phyloP scores from a whole-genome alignment of 2,329 filamentous ascomycete species.

The Coniosporium tulheliwenetii region DNA sequence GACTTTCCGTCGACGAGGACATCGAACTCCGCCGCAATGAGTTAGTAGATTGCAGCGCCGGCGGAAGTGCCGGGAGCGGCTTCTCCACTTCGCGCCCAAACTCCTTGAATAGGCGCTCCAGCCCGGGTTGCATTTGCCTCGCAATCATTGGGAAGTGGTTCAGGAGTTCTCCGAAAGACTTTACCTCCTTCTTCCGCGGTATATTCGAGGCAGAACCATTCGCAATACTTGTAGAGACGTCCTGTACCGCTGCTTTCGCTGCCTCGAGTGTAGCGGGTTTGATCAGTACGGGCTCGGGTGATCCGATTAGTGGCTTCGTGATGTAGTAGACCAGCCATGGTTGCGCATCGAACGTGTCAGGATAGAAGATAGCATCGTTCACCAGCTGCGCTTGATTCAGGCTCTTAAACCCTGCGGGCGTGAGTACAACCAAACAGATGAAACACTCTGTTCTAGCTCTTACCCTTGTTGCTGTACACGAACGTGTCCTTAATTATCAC shows the following conservation, averaged over 20 bases:
- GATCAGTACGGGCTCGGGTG: slow-evolving; percentile 62
- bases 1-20: slow-evolving; percentile 15
- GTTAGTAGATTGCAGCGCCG: not conserved
- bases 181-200: slow-evolving; percentile 77
- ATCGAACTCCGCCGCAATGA: slow-evolving; percentile 9
- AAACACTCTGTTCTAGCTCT: not conserved
- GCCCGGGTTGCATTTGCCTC: slow-evolving; percentile 81
- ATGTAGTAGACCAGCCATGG: slow-evolving; percentile 98
- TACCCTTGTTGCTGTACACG: slow-evolving; percentile 93
- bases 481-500: slow-evolving; percentile 88
- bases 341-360: slow-evolving; percentile 73
- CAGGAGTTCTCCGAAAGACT: slow-evolving; percentile 76
- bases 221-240: no score
- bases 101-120: slow-evolving; percentile 80
- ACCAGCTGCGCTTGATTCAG: slow-evolving; percentile 80
- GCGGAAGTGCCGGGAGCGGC: slow-evolving; percentile 58
- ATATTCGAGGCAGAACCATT: slow-evolving; percentile 8
- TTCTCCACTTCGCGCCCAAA: slow-evolving; percentile 77
- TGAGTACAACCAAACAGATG: not conserved
- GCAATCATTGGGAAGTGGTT: slow-evolving; percentile 92
- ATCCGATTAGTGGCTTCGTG: slow-evolving; percentile 70
- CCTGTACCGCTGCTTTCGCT: slow-evolving; percentile 8
- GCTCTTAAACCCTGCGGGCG: slow-evolving; percentile 62
- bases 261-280: slow-evolving; percentile 45
- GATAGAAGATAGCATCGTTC: slow-evolving; percentile 73